phyloP scores from a whole-genome alignment of 2,329 filamentous ascomycete genomes.

The Colletotrichum sp. region DNA sequence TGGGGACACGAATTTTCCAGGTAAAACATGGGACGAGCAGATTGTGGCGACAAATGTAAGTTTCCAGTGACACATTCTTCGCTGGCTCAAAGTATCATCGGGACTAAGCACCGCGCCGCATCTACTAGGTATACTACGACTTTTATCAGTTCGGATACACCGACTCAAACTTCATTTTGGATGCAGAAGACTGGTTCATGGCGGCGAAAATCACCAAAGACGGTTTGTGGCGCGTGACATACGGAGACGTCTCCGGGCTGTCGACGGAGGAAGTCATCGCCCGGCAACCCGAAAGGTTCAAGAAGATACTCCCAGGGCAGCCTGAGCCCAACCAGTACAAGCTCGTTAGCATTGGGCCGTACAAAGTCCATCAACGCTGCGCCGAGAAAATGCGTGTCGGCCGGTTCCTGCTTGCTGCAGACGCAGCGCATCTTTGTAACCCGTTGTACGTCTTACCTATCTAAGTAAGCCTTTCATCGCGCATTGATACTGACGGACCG shows the following conservation, averaged over 20 bases:
- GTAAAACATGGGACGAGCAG: slow-evolving; percentile 62
- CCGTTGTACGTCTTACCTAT: slow-evolving; percentile 35
- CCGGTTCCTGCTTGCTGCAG: slow-evolving; percentile 60
- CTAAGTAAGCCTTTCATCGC: background rate
- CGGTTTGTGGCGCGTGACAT: slow-evolving; percentile 66
- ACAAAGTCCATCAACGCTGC: slow-evolving; percentile 65
- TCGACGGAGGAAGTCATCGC: slow-evolving; percentile 55
- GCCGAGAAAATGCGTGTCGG: slow-evolving; percentile 61
- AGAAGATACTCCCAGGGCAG: slow-evolving; percentile 61
- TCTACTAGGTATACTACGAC: slow-evolving; percentile 55
- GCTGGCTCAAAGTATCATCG: background rate
- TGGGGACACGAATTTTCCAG: slow-evolving; percentile 56
- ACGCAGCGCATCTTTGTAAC: slow-evolving; percentile 63
- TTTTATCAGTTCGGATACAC: slow-evolving; percentile 56
- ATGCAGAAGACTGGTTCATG: slow-evolving; percentile 65
- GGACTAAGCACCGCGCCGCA: background rate
- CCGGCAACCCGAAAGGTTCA: slow-evolving; percentile 59
- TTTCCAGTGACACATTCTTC: background rate
- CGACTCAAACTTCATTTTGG: slow-evolving; percentile 64
- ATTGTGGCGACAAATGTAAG: slow-evolving; percentile 66
- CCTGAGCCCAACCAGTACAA: slow-evolving; percentile 63
- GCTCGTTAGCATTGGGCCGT: slow-evolving; percentile 61
- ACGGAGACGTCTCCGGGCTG: slow-evolving; percentile 60
- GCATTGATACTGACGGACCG: background rate
- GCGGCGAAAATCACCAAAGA: slow-evolving; percentile 62